Percentiles rank a stretch among this genome's conserved stretches.
These are phyloP conservation scores for Castanea crenata DNA, from an alignment of 306 rosid species.

Conservation along the genomic window DNA sequence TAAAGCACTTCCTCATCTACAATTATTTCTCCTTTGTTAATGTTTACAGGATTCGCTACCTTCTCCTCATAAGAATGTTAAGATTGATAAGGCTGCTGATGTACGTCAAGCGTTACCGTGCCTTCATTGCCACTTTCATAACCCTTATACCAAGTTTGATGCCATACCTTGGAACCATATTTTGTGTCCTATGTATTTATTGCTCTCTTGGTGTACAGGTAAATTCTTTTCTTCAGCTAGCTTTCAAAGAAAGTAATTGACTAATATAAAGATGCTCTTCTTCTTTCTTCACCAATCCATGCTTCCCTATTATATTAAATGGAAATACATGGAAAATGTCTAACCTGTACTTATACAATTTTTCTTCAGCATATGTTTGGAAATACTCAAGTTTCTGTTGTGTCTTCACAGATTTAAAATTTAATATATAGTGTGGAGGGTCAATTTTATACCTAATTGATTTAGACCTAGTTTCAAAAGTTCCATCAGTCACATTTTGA, in stretches of 20 bases:
- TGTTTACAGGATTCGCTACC: conserved; percentile 90
- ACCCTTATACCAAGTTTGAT: conserved; percentile 95
- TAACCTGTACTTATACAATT: background rate
- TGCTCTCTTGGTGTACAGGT: conserved; percentile 95
- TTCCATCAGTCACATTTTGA: background rate
- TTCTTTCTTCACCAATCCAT: background rate
- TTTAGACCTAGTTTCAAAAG: background rate
- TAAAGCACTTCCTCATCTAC: background rate
- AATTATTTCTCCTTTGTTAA: conserved; percentile 17
- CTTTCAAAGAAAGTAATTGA: conserved; percentile 14
- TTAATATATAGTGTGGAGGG: background rate
- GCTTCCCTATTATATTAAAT: background rate
- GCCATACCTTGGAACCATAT: conserved; percentile 97
- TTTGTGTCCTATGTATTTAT: conserved; percentile 77
- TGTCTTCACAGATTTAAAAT: background rate
- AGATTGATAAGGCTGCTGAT: conserved; percentile 87
- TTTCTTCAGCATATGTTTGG: background rate
- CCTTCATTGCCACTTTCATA: conserved; percentile 87
- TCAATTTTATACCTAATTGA: background rate
- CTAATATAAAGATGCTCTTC: conserved; percentile 16
- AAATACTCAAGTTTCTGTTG: background rate
- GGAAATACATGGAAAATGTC: background rate
- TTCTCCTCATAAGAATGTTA: conserved; percentile 89
- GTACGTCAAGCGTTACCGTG: conserved; percentile 77
- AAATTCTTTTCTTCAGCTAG: conserved; percentile 24